Evolutionary conservation across 1,284 basidiomycete genomes (phyloP).

Genomic region (Trichosporon sp.): DNA sequence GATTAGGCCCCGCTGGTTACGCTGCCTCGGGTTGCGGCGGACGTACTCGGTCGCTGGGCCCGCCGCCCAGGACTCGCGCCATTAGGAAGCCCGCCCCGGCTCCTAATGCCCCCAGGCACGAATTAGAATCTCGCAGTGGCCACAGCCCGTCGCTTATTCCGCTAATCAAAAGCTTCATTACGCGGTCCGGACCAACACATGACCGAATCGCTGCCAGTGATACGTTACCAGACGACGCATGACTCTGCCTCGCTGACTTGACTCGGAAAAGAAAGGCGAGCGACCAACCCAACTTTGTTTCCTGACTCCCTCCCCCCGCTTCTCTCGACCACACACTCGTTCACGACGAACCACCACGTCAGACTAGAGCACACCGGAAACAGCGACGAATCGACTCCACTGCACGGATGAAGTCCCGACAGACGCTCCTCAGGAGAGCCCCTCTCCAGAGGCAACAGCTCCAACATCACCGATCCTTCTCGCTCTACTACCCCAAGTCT

Average conservation of each 20-base stretch:
- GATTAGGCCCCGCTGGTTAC: slow-evolving; percentile 3
- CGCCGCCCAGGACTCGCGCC: background rate
- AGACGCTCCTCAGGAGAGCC: background rate
- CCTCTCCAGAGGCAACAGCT: slow-evolving; percentile 6
- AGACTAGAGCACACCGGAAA: background rate
- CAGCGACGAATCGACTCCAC: background rate
- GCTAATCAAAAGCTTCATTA: background rate
- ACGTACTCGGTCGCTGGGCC: background rate
- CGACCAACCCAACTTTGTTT: slow-evolving; percentile 3
- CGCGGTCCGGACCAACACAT: slow-evolving; percentile 5
- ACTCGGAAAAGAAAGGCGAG: slow-evolving; percentile 5
- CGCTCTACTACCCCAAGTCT: slow-evolving; percentile 20
- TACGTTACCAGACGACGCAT: slow-evolving; percentile 2
- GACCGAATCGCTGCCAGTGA: background rate
- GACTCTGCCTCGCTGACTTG: background rate
- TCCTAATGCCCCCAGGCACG: background rate
- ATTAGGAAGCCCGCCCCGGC: background rate
- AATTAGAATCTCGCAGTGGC: background rate
- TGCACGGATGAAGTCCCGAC: slow-evolving; percentile 9
- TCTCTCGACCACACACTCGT: background rate
- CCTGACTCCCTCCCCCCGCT: background rate
- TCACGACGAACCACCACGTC: background rate
- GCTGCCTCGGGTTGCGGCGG: background rate
- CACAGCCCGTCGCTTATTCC: background rate
- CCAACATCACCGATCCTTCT: slow-evolving; percentile 12